phyloP scores from a whole-genome alignment of 495 filamentous ascomycete species.

The Trichocladium antarcticum region DNA sequence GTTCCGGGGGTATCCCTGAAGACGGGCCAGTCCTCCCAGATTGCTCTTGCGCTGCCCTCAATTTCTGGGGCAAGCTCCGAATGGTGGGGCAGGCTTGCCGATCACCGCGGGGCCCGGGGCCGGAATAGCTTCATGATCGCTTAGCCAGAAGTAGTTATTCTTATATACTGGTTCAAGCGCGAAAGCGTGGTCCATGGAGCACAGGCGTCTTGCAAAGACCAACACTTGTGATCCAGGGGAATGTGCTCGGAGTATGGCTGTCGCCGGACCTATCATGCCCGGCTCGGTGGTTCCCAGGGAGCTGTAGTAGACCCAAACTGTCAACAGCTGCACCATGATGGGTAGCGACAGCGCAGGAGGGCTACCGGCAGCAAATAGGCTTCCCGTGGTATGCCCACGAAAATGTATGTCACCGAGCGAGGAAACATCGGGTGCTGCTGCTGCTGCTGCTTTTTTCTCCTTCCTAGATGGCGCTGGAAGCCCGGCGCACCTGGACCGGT shows the following conservation, averaged over 20 bases:
- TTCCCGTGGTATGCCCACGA: constrained; percentile 7
- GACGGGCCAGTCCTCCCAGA: constrained; percentile 1
- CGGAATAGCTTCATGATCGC: too few relatives aligned
- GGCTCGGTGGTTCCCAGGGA: too few relatives aligned
- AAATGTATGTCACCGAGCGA: constrained; percentile 14
- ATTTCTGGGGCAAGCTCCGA: background rate
- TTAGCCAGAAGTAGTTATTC: too few relatives aligned
- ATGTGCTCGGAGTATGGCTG: too few relatives aligned
- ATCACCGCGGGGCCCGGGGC: too few relatives aligned
- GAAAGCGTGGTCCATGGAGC: too few relatives aligned
- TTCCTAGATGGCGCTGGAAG: background rate
- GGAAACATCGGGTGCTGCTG: constrained; percentile 7
- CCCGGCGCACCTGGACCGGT: background rate
- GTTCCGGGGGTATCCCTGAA: background rate
- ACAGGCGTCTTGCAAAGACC: too few relatives aligned
- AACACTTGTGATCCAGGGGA: too few relatives aligned
- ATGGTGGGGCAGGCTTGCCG: too few relatives aligned
- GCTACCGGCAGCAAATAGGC: constrained; percentile 14
- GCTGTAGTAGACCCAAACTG: too few relatives aligned
- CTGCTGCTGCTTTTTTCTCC: background rate
- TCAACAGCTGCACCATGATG: background rate
- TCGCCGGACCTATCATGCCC: too few relatives aligned
- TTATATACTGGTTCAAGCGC: too few relatives aligned
- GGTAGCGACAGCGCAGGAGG: constrained; percentile 9
- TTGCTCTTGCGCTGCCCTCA: background rate